A percentile compares a stretch with the other conserved stretches of the same genome.
Conservation (phyloP, 306 rosid genomes). For the Cyamopsis tetragonoloba region DNA sequence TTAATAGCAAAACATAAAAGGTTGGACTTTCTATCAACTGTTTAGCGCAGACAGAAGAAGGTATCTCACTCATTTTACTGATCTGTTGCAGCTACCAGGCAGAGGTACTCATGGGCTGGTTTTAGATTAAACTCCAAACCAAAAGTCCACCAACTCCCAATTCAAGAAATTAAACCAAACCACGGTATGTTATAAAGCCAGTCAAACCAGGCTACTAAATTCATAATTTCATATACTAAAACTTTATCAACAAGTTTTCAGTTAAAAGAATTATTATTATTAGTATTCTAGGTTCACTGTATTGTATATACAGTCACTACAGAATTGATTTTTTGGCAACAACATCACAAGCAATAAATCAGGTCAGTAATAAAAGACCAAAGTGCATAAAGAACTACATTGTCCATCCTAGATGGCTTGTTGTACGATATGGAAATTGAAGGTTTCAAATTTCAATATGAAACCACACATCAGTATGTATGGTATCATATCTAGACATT, state of each 20-base stretch:
- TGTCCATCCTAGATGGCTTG: too few species aligned
- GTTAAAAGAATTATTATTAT: not conserved
- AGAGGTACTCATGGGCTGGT: not conserved
- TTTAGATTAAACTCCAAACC: not conserved
- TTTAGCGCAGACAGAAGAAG: constrained; percentile 6
- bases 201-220: not conserved
- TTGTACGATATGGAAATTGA: too few species aligned
- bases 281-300: not conserved
- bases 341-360: too few species aligned
- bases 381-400: too few species aligned
- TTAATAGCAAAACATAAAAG: not conserved
- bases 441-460: too few species aligned
- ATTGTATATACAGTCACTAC: not conserved
- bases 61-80: not conserved
- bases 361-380: too few species aligned
- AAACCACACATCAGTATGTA: too few species aligned
- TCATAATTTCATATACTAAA: not conserved
- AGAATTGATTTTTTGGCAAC: too few species aligned
- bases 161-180: not conserved
- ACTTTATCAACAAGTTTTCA: not conserved
- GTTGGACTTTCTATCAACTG: not conserved
- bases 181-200: not conserved
- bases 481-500: too few species aligned
- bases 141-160: not conserved
- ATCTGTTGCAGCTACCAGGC: not conserved